Percentiles rank a stretch among this genome's conserved stretches.
Conservation (phyloP, 2,329 filamentous ascomycete genomes). For the Xylariaceae sp. region DNA sequence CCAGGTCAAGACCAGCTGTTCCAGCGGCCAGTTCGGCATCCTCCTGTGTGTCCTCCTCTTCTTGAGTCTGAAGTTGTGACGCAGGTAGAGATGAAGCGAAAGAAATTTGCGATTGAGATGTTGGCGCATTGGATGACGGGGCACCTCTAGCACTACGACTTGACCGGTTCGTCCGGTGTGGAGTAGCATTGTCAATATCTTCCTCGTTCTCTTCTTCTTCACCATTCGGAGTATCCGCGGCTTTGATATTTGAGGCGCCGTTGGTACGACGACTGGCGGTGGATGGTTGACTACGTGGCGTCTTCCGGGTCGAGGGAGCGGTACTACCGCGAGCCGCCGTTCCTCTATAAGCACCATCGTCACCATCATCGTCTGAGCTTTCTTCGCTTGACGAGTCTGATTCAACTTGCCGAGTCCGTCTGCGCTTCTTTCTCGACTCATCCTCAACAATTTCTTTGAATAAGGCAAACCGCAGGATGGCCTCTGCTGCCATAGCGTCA, state of each 20-base stretch:
- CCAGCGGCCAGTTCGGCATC: conserved; percentile 35
- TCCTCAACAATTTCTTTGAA: conserved; percentile 90
- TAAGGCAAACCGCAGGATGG: conserved; percentile 86
- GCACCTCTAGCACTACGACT: conserved; percentile 38
- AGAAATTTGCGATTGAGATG: conserved; percentile 49
- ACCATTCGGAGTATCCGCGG: conserved; percentile 30
- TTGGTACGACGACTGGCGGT: conserved; percentile 27
- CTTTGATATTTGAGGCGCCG: conserved; percentile 25
- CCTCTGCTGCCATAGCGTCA: conserved; percentile 83
- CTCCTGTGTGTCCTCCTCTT: conserved; percentile 40
- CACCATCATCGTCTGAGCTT: conserved; percentile 54
- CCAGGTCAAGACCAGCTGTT: conserved; percentile 36
- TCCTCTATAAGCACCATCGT: conserved; percentile 26
- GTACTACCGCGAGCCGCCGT: conserved; percentile 39
- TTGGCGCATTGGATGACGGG: conserved; percentile 34
- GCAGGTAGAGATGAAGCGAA: conserved; percentile 76
- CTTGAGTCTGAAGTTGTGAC: conserved; percentile 59
- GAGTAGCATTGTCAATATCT: conserved; percentile 41
- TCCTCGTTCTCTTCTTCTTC: conserved; percentile 50
- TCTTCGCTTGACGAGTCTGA: conserved; percentile 57
- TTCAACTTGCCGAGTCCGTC: conserved; percentile 60
- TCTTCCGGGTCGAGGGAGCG: conserved; percentile 31
- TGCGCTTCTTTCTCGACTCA: conserved; percentile 78
- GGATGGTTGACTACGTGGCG: conserved; percentile 22
- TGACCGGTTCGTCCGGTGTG: conserved; percentile 41